These are phyloP conservation scores for Akanthomyces uredinophilus DNA, from an alignment of 2,329 filamentous ascomycete genomes.

Conservation along the genomic window DNA sequence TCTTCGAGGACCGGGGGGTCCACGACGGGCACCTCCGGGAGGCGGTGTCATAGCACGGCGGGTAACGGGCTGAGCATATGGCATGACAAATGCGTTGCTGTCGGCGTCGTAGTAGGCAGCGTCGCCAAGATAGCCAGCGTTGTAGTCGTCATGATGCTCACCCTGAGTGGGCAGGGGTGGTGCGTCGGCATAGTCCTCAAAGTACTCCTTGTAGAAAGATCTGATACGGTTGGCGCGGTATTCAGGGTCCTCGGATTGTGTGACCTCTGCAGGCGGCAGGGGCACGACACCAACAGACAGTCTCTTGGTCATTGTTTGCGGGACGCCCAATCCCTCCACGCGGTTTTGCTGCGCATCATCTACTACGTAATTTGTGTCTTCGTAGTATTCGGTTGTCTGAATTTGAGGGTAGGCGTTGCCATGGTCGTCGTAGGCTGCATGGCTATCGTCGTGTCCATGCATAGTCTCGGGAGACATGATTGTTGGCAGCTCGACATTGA, in stretches of 20 bases:
- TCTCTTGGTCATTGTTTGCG: slow-evolving; percentile 50
- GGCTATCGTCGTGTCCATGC: slow-evolving; percentile 15
- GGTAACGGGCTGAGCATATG: slow-evolving; percentile 78
- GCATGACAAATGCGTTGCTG: slow-evolving; percentile 67
- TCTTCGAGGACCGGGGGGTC: slow-evolving; percentile 46
- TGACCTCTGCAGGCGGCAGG: slow-evolving; percentile 77
- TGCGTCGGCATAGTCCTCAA: slow-evolving; percentile 68
- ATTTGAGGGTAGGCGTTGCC: slow-evolving; percentile 22
- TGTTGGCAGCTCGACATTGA: slow-evolving; percentile 31
- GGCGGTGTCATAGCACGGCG: slow-evolving; percentile 96
- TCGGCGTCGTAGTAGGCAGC: slow-evolving; percentile 62
- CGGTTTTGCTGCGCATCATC: slow-evolving; percentile 19
- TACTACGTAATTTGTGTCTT: slow-evolving; percentile 27
- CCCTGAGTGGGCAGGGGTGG: slow-evolving; percentile 31
- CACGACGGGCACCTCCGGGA: slow-evolving; percentile 51
- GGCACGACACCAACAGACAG: slow-evolving; percentile 74
- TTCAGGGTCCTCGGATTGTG: slow-evolving; percentile 81
- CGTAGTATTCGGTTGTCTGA: slow-evolving; percentile 30
- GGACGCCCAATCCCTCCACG: slow-evolving; percentile 45
- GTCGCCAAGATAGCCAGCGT: slow-evolving; percentile 64
- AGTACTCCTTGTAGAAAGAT: slow-evolving; percentile 99
- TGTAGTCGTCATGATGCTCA: slow-evolving; percentile 71
- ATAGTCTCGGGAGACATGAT: slow-evolving; percentile 20
- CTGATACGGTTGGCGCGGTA: slow-evolving; percentile 92
- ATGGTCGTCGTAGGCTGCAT: slow-evolving; percentile 17